Evolutionary conservation across 345 rosid species (phyloP).

Genomic region (Eucalyptus regnans): DNA sequence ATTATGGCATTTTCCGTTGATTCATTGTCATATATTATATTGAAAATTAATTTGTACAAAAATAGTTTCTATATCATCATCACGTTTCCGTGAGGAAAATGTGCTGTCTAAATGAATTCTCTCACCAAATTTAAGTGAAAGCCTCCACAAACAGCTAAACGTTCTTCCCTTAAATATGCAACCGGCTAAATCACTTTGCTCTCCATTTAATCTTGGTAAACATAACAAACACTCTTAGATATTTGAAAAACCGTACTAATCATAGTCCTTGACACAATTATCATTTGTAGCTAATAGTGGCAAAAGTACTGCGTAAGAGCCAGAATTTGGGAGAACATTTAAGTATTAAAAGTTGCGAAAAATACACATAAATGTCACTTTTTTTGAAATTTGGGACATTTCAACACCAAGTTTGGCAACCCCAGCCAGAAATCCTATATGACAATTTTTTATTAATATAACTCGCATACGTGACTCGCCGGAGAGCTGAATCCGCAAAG

Average conservation of each 20-base stretch:
- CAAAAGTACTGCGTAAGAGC: no score
- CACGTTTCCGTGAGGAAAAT: not conserved
- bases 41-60: not conserved
- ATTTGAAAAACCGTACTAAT: not conserved
- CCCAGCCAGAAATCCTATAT: fast-evolving
- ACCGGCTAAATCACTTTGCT: not conserved
- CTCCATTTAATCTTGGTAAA: not conserved
- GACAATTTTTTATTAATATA: no score
- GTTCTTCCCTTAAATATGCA: not conserved
- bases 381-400: no score
- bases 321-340: no score
- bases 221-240: not conserved
- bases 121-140: not conserved
- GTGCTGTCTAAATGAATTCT: not conserved
- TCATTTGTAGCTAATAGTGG: not conserved
- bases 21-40: not conserved
- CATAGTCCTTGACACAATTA: not conserved
- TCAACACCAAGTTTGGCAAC: fast-evolving
- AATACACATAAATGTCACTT: no score
- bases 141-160: not conserved
- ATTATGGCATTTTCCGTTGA: not conserved
- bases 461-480: fast-evolving
- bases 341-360: no score
- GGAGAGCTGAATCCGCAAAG: fast-evolving
- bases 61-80: not conserved